Percentiles rank a stretch among this genome's conserved stretches.
These are phyloP conservation scores for Colletotrichum somersetense DNA, from an alignment of 2,329 filamentous ascomycete species.

Conservation along the genomic window DNA sequence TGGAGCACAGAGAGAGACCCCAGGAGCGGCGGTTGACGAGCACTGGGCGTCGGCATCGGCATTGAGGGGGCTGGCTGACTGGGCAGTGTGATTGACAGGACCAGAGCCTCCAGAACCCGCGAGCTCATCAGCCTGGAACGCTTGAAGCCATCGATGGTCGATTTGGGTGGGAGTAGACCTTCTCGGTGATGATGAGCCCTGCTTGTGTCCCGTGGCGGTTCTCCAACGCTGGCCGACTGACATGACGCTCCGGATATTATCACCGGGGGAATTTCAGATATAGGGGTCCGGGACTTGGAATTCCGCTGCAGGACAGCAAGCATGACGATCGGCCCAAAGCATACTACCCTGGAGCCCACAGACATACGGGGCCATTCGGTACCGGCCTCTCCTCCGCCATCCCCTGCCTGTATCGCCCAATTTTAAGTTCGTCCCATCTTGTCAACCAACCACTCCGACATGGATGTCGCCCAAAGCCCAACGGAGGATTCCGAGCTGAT, in stretches of 20 bases:
- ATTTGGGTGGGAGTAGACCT: background rate
- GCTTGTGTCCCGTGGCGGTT: background rate
- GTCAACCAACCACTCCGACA: conserved; percentile 34
- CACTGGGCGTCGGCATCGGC: background rate
- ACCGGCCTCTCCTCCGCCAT: conserved; percentile 21
- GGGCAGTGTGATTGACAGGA: background rate
- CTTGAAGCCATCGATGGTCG: conserved; percentile 2
- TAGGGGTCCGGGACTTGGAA: conserved; percentile 38
- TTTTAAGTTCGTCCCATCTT: conserved; percentile 42
- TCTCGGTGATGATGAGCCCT: background rate
- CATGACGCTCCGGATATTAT: conserved; percentile 25
- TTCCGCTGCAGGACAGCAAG: conserved; percentile 41
- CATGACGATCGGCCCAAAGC: conserved; percentile 41
- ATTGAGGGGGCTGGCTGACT: background rate
- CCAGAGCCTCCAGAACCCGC: conserved; percentile 9
- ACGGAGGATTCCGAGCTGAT: conserved; percentile 23
- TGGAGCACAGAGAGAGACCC: background rate
- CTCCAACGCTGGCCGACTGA: background rate
- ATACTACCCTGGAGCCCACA: conserved; percentile 20
- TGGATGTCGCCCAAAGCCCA: conserved; percentile 19
- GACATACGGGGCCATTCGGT: conserved; percentile 33
- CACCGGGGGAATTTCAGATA: conserved; percentile 38
- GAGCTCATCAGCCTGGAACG: conserved; percentile 22
- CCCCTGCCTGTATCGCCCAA: conserved; percentile 27
- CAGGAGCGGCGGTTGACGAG: conserved; percentile 15